Base-by-base conservation (phyloP, 495 filamentous ascomycete genomes). In the Xylaria palmicola region DNA sequence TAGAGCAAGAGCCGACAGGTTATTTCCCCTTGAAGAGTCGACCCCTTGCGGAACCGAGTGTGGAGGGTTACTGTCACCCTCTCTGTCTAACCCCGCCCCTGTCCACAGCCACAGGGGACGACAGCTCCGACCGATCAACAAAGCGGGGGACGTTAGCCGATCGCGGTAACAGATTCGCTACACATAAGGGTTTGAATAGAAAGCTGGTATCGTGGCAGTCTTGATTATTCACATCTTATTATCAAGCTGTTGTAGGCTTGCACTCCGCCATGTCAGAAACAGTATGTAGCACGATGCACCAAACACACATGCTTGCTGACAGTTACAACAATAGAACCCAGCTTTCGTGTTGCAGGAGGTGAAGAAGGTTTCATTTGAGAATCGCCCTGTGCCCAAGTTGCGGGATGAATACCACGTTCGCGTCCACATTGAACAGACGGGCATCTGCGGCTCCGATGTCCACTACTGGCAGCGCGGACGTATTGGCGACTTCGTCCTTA, bases 291-390 rank as follows among this genome's bases (percentile, higher is more conserved):
- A 50, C 15, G 17, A 37, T 5, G 44, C 22, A 41, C 61, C 63
- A 30, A 29, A 4, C 10, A 19, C 10, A 36, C 9, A 22, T 20
- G 27, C 30, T 37, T 26, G 49, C 49, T 52, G 30, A 52, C 30
- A 4, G 36, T 52, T 24, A 4, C 8, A 34, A 52, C 17, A 13
- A 36, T 24, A 66, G 62, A 79, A 79, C 52, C 74, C 65, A 15
- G 69, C 76, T 13, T 79, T 80, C 49, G 75, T 79, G 22, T 68
- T 80, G 27, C 60, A 62, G 17, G 68, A 68, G 12, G 56, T 76
- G n/a, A 70, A 74, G 49, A 61, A 77, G 19, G 68, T 75, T 49
- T 55, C 63, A 24, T 71, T 76, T 53, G 75, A 78, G 52, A 66
- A 77, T 59, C 64, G 72, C 8, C 61, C 63, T 8, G 59, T 74